Conservation (phyloP, 2,329 filamentous ascomycete species). For the Colletotrichum sp. region DNA sequence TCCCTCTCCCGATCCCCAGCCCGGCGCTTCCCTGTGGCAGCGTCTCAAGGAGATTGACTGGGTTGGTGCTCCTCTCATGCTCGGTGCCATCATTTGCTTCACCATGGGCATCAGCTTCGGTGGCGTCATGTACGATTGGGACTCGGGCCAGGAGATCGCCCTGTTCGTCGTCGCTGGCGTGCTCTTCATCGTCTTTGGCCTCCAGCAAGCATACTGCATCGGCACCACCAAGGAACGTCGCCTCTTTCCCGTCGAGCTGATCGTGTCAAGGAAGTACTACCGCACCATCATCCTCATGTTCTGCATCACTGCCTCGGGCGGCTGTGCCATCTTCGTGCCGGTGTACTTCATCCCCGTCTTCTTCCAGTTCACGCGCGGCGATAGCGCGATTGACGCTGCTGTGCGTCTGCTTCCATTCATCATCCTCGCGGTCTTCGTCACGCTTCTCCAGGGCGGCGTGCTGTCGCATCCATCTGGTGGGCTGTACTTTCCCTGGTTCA, state of each 20-base stretch:
- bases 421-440: constrained; percentile 31
- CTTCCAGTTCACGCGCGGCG: constrained; percentile 52
- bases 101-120: constrained; percentile 58
- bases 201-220: constrained; percentile 49
- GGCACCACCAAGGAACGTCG: constrained; percentile 39
- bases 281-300: constrained; percentile 7
- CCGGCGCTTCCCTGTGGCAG: constrained; percentile 23
- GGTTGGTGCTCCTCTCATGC: constrained; percentile 46
- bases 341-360: constrained; percentile 56
- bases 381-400: constrained; percentile 42
- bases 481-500: constrained; percentile 43
- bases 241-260: constrained; percentile 54
- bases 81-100: constrained; percentile 45
- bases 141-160: constrained; percentile 45
- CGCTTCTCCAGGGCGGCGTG: constrained; percentile 28
- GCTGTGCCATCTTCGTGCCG: constrained; percentile 24
- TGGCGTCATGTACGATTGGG: constrained; percentile 54
- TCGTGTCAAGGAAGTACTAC: constrained; percentile 30
- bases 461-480: constrained; percentile 24
- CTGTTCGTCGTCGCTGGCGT: constrained; percentile 49
- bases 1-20: constrained; percentile 26
- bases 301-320: neutral
- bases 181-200: constrained; percentile 44
- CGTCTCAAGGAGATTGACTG: constrained; percentile 46
- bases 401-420: constrained; percentile 47